These are phyloP conservation scores for Ephemerocybe angulata DNA, from an alignment of 768 basidiomycete genomes.

Conservation along the genomic window DNA sequence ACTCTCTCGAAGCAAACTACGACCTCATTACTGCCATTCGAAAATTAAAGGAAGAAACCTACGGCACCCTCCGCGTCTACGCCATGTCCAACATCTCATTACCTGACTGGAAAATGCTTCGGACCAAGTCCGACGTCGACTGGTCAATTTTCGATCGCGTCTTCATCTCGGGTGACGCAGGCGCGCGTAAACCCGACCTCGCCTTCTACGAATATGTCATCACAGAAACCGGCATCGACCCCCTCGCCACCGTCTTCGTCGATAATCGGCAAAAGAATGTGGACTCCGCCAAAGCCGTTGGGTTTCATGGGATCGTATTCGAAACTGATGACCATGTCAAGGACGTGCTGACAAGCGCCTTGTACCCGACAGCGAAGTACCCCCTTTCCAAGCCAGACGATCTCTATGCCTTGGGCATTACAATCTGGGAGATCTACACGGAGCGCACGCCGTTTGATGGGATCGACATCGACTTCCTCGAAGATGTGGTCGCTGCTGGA, in stretches of 20 bases:
- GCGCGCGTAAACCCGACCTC: conserved; percentile 41
- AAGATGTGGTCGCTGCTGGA: conserved; percentile 14
- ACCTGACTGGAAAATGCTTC: conserved; percentile 32
- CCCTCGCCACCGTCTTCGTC: conserved; percentile 35
- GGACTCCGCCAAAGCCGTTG: conserved; percentile 37
- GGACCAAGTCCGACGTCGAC: conserved; percentile 19
- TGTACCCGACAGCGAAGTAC: conserved; percentile 20
- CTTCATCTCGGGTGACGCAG: conserved; percentile 35
- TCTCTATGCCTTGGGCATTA: conserved; percentile 22
- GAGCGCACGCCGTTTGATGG: conserved; percentile 18
- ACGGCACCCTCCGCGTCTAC: conserved; percentile 26
- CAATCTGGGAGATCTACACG: conserved; percentile 22
- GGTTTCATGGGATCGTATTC: conserved; percentile 37
- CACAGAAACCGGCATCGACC: conserved; percentile 32
- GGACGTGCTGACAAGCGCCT: neutral
- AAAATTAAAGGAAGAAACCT: conserved; percentile 24
- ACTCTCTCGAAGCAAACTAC: conserved; percentile 28
- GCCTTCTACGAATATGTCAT: conserved; percentile 37
- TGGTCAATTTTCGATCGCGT: conserved; percentile 33
- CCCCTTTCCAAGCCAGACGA: conserved; percentile 19
- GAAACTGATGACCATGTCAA: conserved; percentile 25
- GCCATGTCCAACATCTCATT: conserved; percentile 43
- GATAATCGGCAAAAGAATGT: conserved; percentile 44
- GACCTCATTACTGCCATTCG: conserved; percentile 30
- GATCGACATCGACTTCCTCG: conserved; percentile 8